Base-by-base conservation (phyloP, 495 filamentous ascomycete genomes). In the Daldinia grandis region DNA sequence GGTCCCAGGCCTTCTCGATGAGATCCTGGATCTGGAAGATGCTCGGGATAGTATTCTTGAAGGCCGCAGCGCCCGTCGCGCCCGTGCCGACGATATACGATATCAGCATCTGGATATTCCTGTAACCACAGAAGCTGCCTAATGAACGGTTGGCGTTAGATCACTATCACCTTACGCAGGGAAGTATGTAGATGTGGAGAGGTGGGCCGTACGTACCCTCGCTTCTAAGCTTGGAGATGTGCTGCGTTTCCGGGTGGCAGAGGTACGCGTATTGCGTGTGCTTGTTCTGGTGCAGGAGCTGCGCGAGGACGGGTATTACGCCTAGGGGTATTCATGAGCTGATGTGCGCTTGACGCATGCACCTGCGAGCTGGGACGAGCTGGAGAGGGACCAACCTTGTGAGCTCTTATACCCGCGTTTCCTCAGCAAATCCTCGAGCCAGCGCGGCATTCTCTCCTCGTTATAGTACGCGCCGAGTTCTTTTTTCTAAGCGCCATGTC, bases 91-190 rank as follows among this genome's bases (percentile, higher is more conserved):
- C 84, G 35, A 98, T 86, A 76, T 92, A 95, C 3, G 94, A 94
- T 17, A 90, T 81, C 64, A 97, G 75, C 93, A 97, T 97, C 74
- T 99, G 95, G 42, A 98, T 97, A 77, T 97, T 99, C 9, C 95
- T 86, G 74, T 98, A 99, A n/a, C 95, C 95, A 79, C 95, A 99
- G 80, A 98, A 99, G 1, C 93, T 93, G 35, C 94, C 91, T 83
- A 33, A 24, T 9, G 0, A 38, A 33, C n/a, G 7, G 27, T 15
- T n/a, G 7, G 15, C 15, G 25, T 57, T 57, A 27, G 55, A 35
- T 35, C 4, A 14, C 33, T 4, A 35, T 14, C 14, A 14, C 8
- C 19, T 3, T 21, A 28, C 4, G 6, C 8, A 24, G 4, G 5
- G 49, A 14, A 3, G 10, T 28, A 28, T 5, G 17, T 51, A 51